Base-by-base conservation (phyloP, 2,329 filamentous ascomycete species). In the Cladosporium cucumerinum region DNA sequence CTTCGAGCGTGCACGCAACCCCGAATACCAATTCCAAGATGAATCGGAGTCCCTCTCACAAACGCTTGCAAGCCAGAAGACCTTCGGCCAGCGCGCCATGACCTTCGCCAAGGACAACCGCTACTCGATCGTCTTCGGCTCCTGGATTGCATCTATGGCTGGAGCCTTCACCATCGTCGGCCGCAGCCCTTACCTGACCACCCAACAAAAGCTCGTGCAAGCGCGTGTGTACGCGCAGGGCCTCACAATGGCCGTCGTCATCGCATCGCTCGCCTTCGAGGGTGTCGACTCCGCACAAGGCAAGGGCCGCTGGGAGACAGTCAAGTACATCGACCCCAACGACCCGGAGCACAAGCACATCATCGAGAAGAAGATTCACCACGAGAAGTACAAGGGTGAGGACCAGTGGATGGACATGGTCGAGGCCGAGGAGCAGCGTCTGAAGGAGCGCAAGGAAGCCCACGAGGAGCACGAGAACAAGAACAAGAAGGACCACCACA, bases 381-480 rank as follows among this genome's bases (percentile, higher is more conserved):
- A 93, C 80, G 92, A 96, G 82, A 84, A 91, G 68, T 95, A 96
- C 77, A 85, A 89, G 75, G 91, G 92, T 52, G 91, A 96, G 81
- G 93, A 98, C 78, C 84, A 97, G 73, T 99, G 95, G 95, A 95
- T 87, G 82, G 89, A 94, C 72, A 94, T 94, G 90, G 89, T 94
- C 58, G 90, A 86, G 66, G 87, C 91, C 23, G 91, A 93, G 81
- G 91, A 94, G 81, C 82, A 84, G 67, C 78, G 82, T 60, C 79
- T 85, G 16, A 82, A 83, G 66, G 82, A 81, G 68, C 74, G 89
- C 54, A 77, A 82, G 65, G 72, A 73, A 59, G 75, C 74, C n/a
- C 69, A 75, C 48, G 72, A 75, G 69, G 58, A 69, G 60, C 57
- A 71, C 39, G 68, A 72, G 64, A 64, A 71, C 57, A 63, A 68